Conservation (phyloP, 169 alveolate species). For the Plasmodium vivax region DNA sequence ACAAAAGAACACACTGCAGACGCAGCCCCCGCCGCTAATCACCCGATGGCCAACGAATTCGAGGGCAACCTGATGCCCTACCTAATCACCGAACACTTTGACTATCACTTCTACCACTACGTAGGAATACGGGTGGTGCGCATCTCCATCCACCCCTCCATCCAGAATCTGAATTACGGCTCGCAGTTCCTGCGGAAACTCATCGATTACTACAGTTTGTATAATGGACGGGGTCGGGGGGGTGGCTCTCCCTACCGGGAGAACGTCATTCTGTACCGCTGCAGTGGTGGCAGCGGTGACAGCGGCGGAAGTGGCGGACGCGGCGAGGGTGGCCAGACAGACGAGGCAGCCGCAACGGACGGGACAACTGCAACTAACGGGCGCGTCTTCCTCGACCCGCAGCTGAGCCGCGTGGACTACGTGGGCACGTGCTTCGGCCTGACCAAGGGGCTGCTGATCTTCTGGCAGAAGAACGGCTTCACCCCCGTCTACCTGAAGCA, state of each 20-base stretch:
- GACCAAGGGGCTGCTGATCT: constrained; percentile 92
- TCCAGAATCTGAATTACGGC: constrained; percentile 98
- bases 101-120: constrained; percentile 80
- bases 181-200: constrained; percentile 90
- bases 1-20: constrained; percentile 83
- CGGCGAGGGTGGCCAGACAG: too few relatives aligned
- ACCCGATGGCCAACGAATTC: constrained; percentile 98
- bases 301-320: background rate
- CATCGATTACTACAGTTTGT: constrained; percentile 50
- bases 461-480: constrained; percentile 95
- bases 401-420: constrained; percentile 90
- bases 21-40: constrained; percentile 93
- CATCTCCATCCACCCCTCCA: constrained; percentile 99
- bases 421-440: constrained; percentile 98
- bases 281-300: background rate
- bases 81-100: constrained; percentile 93
- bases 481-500: constrained; percentile 95
- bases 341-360: background rate
- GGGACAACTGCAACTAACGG: background rate
- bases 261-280: background rate
- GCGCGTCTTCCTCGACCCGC: constrained; percentile 79
- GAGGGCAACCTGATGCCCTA: constrained; percentile 95
- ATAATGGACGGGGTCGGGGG: constrained; percentile 45
- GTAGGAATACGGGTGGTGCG: constrained; percentile 95
- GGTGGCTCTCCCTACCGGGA: constrained; percentile 13